Conservation (phyloP, 1,284 basidiomycete species). For the Fistulinella staudtii region DNA sequence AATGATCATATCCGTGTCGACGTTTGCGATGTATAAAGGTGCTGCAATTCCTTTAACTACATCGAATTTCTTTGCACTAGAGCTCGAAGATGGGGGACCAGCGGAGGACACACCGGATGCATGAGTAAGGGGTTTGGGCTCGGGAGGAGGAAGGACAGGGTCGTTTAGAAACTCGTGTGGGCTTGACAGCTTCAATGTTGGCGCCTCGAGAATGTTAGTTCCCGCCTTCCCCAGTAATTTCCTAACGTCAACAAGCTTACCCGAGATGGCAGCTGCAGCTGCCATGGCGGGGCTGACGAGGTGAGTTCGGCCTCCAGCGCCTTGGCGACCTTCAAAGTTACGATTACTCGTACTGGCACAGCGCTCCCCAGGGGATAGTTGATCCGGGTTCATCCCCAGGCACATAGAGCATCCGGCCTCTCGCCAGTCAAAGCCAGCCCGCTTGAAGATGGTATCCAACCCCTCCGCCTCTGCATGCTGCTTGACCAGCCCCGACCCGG, state of each 20-base stretch:
- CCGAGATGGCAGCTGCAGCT: constrained; percentile 88
- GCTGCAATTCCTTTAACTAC: constrained; percentile 83
- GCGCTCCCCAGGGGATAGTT: constrained; percentile 84
- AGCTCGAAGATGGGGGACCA: constrained; percentile 54
- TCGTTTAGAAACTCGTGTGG: constrained; percentile 77
- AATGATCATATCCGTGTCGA: constrained; percentile 97
- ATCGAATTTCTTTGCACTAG: constrained; percentile 74
- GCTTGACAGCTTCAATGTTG: constrained; percentile 65
- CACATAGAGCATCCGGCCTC: constrained; percentile 99
- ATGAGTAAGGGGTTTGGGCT: constrained; percentile 43
- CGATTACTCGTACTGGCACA: constrained; percentile 97
- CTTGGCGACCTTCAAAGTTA: constrained; percentile 84
- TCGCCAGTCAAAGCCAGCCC: constrained; percentile 96
- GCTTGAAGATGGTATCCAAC: constrained; percentile 86
- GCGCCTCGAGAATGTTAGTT: constrained; percentile 41
- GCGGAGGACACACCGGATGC: constrained; percentile 31
- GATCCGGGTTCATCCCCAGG: constrained; percentile 96
- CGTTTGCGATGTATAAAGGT: constrained; percentile 88
- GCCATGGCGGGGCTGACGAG: constrained; percentile 95
- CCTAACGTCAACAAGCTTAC: constrained; percentile 86
- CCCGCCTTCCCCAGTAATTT: constrained; percentile 64
- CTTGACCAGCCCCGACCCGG: constrained; percentile 92
- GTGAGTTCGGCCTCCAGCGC: constrained; percentile 88
- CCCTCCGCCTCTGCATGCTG: constrained; percentile 94
- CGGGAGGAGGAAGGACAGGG: constrained; percentile 64